Base-by-base conservation (phyloP, 768 basidiomycete genomes). In the Tulasnella sp. region DNA sequence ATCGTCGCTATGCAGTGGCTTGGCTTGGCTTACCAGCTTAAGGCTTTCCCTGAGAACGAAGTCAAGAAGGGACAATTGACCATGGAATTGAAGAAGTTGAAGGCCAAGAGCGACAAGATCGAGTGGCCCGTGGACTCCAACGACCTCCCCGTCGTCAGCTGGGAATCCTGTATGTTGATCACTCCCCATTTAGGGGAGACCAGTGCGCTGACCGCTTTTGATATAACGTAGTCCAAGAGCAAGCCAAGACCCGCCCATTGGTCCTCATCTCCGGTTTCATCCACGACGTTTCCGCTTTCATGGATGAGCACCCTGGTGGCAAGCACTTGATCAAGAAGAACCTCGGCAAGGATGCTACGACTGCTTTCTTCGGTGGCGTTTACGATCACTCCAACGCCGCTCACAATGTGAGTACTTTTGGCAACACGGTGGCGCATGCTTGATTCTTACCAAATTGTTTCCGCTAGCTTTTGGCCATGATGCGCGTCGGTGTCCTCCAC, bases 281-380 rank as follows among this genome's bases (percentile, higher is more conserved):
- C 75, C 96, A 97, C 82, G 96, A 97, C 78, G 91, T 94, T 67
- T 87, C 91, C 0, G 85, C 87, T 23, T 98, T 97, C 86, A 88
- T 93, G 78, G 92, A 95, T 61, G 94, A 97, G 80, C 95, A 98
- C 83, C 96, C 96, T 4, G 95, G 96, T 81, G 96, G 96, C 18
- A 90, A 91, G 3, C 93, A 96, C 82, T 85, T 95, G 37, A 85
- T 98, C 78, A 89, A 90, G 81, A 93, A 93, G 84, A 88, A 92
- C 83, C 92, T 96, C 81, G 96, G 96, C 77, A 93, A 90, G 83
- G 96, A 97, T 82, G 95, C 93, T 3, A 95, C 95, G 3, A 93
- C 94, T 0, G 95, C 95, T 7, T 98, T 97, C 88, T 96, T 97
- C 82, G 96, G 96, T 79, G 93, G 93, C 79, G 91, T 95, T 0